Evolutionary conservation across 371 early-diverging fungal genomes (phyloP), one percentile per base, ranked within the genome.

Genomic region (Circinella umbellata): DNA sequence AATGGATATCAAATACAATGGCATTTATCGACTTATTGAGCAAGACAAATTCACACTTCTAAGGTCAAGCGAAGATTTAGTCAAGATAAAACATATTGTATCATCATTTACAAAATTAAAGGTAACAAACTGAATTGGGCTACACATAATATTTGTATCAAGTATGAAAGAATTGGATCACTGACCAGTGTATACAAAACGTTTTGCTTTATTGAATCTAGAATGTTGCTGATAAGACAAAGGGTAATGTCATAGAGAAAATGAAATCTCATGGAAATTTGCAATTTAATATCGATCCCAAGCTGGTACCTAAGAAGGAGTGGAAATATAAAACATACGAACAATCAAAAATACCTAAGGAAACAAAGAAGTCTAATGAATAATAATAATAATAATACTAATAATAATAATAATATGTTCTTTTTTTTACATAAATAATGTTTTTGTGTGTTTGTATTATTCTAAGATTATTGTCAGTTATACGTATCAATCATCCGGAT

Each of bases 1-100:
- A 35, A 66, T 66, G 67, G 67, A 64, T 37, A n/a, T 64, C 34
- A 64, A 51, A 37, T 64, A 48, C 35, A 18, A 64, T 51, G 65
- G 65, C 4, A 49, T 64, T 48, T 64, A 64, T 51, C 65, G 65
- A 49, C 18, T 64, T n/a, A 64, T 34, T 18, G 65, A 64, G 42
- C 3, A 42, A 37, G 48, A 10, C 60, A 10, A 60, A 60, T 60
- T 60, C 27, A 35, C 10, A 27, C 20, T 60, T 13, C 60, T 15
- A 20, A 13, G 4, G 4, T 17, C 10, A 11, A 60, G 11, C 34
- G 60, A 60, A 36, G 60, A 60, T 27, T 20, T 60, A 17, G 14
- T 14, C 14, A 51, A 51, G 51, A 17, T 18, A 14, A 51, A 51
- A 18, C 51, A 18, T 14, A 17, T 14, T 51, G n/a, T 51, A 17